A percentile compares a stretch with the other conserved stretches of the same genome.
These are phyloP conservation scores for Isabelozyma pseudorhagii DNA, from an alignment of 805 yeast genomes.

Conservation along the genomic window DNA sequence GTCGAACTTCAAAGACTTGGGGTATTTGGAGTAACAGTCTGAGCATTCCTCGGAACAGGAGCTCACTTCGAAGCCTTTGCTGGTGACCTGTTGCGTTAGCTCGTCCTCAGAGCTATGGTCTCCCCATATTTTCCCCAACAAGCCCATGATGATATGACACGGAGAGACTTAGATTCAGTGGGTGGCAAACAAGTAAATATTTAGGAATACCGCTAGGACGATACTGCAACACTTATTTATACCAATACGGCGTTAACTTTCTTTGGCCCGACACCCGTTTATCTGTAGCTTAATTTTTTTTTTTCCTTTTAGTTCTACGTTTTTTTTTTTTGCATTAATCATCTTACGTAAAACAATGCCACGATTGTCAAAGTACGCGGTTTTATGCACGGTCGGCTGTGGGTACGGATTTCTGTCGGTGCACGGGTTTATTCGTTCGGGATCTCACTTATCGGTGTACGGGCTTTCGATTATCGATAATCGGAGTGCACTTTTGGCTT, in stretches of 20 bases:
- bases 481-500: no score
- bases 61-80: constrained; percentile 32
- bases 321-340: background rate
- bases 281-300: no score
- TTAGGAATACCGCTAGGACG: no score
- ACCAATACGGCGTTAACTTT: no score
- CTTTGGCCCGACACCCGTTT: background rate
- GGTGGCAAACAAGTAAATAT: no score
- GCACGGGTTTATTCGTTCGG: no score
- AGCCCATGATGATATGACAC: background rate
- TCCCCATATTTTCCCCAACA: background rate
- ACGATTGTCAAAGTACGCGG: background rate
- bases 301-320: no score
- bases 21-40: constrained; percentile 52
- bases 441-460: no score
- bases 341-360: background rate
- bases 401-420: background rate
- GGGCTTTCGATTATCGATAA: no score
- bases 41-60: constrained; percentile 53
- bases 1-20: constrained; percentile 45
- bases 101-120: background rate
- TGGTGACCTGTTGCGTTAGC: background rate
- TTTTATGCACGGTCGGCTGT: background rate
- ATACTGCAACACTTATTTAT: no score
- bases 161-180: background rate